Conservation (phyloP, 257 asterid species). For the Solanum chaucha region DNA sequence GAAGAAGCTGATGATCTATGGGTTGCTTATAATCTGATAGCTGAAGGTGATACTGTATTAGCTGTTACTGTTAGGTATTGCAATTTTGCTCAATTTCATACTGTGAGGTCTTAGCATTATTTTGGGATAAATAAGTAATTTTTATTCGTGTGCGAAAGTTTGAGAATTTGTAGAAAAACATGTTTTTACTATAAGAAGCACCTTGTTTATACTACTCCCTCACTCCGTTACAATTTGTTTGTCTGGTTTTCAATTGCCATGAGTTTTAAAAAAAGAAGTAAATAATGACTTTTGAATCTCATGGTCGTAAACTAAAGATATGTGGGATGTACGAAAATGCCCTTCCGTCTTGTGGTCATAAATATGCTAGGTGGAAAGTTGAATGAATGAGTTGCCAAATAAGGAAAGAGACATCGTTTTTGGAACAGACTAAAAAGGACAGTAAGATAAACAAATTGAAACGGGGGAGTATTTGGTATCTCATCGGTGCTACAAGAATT, state of each 20-base stretch:
- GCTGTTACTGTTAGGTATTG: slow-evolving; percentile 68
- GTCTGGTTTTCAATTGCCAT: neutral
- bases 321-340: neutral
- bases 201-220: neutral
- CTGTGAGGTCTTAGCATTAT: neutral
- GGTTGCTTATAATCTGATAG: slow-evolving; percentile 76
- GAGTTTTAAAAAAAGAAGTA: neutral
- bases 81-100: neutral
- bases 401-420: neutral
- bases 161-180: neutral
- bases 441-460: neutral
- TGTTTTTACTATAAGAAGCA: neutral
- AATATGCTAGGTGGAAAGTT: neutral
- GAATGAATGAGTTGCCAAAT: neutral
- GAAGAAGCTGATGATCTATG: slow-evolving; percentile 95
- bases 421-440: neutral
- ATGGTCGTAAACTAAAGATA: neutral
- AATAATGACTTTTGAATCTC: neutral
- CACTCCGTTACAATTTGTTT: neutral
- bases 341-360: neutral
- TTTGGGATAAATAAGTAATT: neutral
- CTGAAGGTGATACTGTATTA: slow-evolving; percentile 59
- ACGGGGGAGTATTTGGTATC: neutral
- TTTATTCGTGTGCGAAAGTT: neutral
- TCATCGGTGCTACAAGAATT: neutral